Conservation (phyloP, 1,139 yeast genomes). For the Groenewaldozyma sp. region DNA sequence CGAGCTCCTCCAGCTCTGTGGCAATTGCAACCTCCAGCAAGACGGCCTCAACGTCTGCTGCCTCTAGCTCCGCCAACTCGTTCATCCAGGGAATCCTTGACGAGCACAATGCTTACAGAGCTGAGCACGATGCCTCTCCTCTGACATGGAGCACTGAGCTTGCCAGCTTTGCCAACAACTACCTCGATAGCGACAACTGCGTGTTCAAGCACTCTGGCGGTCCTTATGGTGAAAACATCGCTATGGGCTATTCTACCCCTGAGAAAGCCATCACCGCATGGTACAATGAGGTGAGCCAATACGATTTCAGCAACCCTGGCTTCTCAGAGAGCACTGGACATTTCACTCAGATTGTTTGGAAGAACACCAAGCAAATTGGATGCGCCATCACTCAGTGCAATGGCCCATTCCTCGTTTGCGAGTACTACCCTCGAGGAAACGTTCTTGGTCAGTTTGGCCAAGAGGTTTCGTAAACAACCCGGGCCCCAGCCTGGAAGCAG, state of each 20-base stretch:
- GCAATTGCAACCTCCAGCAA: neutral
- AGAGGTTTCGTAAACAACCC: slow-evolving; percentile 36
- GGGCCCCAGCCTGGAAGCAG: neutral
- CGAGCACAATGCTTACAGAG: slow-evolving; percentile 62
- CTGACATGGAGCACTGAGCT: slow-evolving; percentile 57
- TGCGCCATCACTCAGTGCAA: slow-evolving; percentile 47
- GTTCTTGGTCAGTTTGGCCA: slow-evolving; percentile 35
- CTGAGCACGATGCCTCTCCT: slow-evolving; percentile 50
- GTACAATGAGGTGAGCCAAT: slow-evolving; percentile 55
- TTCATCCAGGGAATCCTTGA: slow-evolving; percentile 30
- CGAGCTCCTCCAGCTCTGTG: slow-evolving; percentile 4
- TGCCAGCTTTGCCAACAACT: slow-evolving; percentile 59
- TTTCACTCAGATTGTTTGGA: slow-evolving; percentile 86
- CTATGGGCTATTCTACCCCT: slow-evolving; percentile 51
- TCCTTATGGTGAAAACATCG: slow-evolving; percentile 79
- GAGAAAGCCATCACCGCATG: slow-evolving; percentile 70
- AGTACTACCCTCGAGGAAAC: slow-evolving; percentile 34
- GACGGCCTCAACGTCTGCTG: slow-evolving; percentile 4
- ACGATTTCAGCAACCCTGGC: slow-evolving; percentile 43
- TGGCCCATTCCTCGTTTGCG: slow-evolving; percentile 31
- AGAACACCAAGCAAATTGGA: slow-evolving; percentile 55
- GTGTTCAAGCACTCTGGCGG: slow-evolving; percentile 73
- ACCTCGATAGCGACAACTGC: slow-evolving; percentile 55
- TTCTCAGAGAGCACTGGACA: slow-evolving; percentile 47
- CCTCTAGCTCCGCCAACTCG: slow-evolving; percentile 2